A percentile compares a stretch with the other conserved stretches of the same genome.
These are phyloP conservation scores for Drosera capensis DNA, from an alignment of 148 eudicot species.

Conservation along the genomic window DNA sequence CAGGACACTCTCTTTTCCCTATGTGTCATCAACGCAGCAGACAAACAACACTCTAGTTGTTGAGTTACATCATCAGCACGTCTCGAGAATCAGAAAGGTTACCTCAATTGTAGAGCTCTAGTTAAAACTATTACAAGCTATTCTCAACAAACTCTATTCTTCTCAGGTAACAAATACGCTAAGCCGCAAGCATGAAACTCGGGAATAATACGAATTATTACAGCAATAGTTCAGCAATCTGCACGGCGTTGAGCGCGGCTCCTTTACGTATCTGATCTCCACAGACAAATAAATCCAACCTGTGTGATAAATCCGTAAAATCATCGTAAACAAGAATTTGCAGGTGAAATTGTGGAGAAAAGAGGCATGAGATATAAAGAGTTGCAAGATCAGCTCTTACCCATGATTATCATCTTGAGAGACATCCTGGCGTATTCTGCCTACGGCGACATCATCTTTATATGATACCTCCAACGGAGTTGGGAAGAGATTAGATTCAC, in stretches of 20 bases:
- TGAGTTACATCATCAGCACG: too few relatives aligned
- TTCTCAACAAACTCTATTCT: too few relatives aligned
- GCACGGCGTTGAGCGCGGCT: slow-evolving; percentile 88
- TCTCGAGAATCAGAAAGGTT: too few relatives aligned
- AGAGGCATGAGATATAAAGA: not conserved
- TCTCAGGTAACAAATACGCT: too few relatives aligned
- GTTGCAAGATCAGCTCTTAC: slow-evolving; percentile 17
- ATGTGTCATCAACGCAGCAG: too few relatives aligned
- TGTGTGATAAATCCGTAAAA: slow-evolving; percentile 9
- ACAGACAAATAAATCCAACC: slow-evolving; percentile 92
- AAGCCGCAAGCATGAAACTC: too few relatives aligned
- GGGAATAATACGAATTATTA: too few relatives aligned
- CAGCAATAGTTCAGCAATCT: slow-evolving; percentile 91
- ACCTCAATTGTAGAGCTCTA: too few relatives aligned
- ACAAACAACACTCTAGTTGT: too few relatives aligned
- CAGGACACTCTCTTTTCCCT: too few relatives aligned
- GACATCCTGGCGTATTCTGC: slow-evolving; percentile 82
- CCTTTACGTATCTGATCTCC: slow-evolving; percentile 99
- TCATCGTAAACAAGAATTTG: not conserved
- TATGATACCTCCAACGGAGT: slow-evolving; percentile 91
- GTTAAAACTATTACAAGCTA: too few relatives aligned
- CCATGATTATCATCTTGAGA: slow-evolving; percentile 79
- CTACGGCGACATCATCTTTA: slow-evolving; percentile 88
- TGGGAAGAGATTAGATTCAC: slow-evolving; percentile 64
- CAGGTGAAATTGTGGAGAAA: not conserved